A percentile compares a stretch with the other conserved stretches of the same genome.
phyloP scores from a whole-genome alignment of 2,329 filamentous ascomycete genomes.

The Elsinoe perseae region DNA sequence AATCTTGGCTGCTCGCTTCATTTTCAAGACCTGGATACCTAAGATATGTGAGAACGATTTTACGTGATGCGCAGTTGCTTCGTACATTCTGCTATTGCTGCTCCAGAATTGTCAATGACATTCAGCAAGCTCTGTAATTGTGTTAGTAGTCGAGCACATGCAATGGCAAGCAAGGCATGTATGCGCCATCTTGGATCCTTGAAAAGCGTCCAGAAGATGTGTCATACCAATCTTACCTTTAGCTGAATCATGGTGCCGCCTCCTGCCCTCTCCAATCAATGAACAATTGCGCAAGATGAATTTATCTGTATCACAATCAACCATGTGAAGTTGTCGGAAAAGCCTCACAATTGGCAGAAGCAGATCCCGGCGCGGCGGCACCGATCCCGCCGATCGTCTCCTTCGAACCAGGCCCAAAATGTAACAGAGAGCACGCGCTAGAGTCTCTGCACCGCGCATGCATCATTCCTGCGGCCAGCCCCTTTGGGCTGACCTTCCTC shows the following conservation, averaged over 20 bases:
- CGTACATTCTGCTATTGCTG: conserved; percentile 83
- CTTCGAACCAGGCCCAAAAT: not conserved
- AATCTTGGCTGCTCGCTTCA: conserved; percentile 80
- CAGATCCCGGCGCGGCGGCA: conserved; percentile 14
- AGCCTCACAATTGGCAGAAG: conserved; percentile 13
- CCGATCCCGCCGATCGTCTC: conserved; percentile 12
- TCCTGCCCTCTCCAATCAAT: not conserved
- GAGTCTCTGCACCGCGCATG: conserved; percentile 5
- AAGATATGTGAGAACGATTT: not conserved
- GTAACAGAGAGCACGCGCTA: not conserved
- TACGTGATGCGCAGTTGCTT: not conserved
- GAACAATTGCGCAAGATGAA: not conserved
- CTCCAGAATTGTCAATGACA: conserved; percentile 99
- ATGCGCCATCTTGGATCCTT: not conserved
- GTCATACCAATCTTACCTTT: conserved; percentile 28
- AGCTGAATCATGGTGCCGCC: conserved; percentile 65
- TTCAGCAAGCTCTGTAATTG: conserved; percentile 79
- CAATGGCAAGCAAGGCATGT: not conserved
- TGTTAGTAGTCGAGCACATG: not conserved
- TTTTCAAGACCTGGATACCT: conserved; percentile 73
- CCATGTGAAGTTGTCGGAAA: conserved; percentile 7
- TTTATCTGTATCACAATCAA: not conserved
- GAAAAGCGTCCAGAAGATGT: not conserved
- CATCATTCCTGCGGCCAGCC: conserved; percentile 13
- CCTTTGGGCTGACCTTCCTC: conserved; percentile 1